Conservation (phyloP, 306 rosid species). For the Rosa multiflora region DNA sequence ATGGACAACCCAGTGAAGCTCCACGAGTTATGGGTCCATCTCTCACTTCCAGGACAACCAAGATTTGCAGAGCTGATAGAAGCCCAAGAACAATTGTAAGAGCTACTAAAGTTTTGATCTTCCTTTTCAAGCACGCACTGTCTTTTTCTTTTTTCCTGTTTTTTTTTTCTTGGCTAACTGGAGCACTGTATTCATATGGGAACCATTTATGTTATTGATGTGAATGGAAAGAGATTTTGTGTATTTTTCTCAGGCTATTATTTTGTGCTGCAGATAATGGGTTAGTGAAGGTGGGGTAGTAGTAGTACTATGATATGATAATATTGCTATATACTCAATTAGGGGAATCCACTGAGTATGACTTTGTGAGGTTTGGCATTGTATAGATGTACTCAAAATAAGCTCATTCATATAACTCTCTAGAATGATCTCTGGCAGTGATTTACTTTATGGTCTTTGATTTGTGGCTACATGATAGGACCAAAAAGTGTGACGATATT, state of each 20-base stretch:
- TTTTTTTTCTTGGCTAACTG: background rate
- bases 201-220: background rate
- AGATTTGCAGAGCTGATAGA: too few species aligned
- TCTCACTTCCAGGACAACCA: background rate
- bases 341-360: background rate
- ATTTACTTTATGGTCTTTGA: background rate
- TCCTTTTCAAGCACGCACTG: too few species aligned
- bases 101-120: background rate
- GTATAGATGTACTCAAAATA: background rate
- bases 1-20: background rate
- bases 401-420: slow-evolving; percentile 2
- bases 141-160: too few species aligned
- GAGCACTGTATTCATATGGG: background rate
- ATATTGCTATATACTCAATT: background rate
- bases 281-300: slow-evolving; percentile 5
- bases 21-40: background rate
- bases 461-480: slow-evolving; percentile 18
- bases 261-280: slow-evolving; percentile 1
- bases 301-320: background rate
- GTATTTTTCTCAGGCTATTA: background rate
- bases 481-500: too few species aligned
- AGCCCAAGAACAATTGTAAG: background rate
- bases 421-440: slow-evolving; percentile 2
- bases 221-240: background rate
- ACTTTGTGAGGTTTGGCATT: background rate